phyloP scores from a whole-genome alignment of 805 yeast genomes.

The Barnettozyma wickerhamii region DNA sequence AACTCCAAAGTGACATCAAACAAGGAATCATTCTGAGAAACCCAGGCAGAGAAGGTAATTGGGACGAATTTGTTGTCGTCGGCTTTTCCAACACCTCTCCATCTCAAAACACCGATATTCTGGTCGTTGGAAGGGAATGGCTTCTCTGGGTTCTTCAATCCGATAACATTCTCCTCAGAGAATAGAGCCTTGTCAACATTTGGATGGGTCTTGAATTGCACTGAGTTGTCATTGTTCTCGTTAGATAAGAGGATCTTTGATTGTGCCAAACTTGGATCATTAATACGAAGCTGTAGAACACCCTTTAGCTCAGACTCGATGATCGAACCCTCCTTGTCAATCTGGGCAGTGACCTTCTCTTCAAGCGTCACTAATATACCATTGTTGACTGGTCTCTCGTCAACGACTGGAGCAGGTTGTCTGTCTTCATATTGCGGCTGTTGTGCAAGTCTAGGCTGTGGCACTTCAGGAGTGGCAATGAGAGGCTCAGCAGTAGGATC shows the following conservation, averaged over 20 bases:
- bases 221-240: slow-evolving; percentile 41
- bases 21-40: slow-evolving; percentile 54
- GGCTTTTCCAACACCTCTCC: slow-evolving; percentile 70
- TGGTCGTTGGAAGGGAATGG: slow-evolving; percentile 92
- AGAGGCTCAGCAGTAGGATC: slow-evolving; percentile 28
- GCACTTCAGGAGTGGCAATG: slow-evolving; percentile 26
- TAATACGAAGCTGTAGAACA: slow-evolving; percentile 83
- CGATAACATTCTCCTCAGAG: slow-evolving; percentile 50
- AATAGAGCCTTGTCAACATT: slow-evolving; percentile 82
- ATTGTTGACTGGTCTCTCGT: slow-evolving; percentile 44
- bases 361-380: slow-evolving; percentile 76
- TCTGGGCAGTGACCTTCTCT: slow-evolving; percentile 73
- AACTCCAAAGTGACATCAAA: slow-evolving; percentile 84
- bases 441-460: slow-evolving; percentile 14
- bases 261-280: slow-evolving; percentile 64
- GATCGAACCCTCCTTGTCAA: slow-evolving; percentile 80
- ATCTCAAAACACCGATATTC: slow-evolving; percentile 85
- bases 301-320: slow-evolving; percentile 78
- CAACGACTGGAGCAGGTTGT: slow-evolving; percentile 15
- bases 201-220: slow-evolving; percentile 92
- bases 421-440: slow-evolving; percentile 15
- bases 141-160: slow-evolving; percentile 70
- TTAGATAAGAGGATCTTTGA: slow-evolving; percentile 58
- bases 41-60: slow-evolving; percentile 80
- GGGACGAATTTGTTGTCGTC: slow-evolving; percentile 59